phyloP scores from a whole-genome alignment of 2,329 filamentous ascomycete species.

The Torrubiellomyces zombiae region DNA sequence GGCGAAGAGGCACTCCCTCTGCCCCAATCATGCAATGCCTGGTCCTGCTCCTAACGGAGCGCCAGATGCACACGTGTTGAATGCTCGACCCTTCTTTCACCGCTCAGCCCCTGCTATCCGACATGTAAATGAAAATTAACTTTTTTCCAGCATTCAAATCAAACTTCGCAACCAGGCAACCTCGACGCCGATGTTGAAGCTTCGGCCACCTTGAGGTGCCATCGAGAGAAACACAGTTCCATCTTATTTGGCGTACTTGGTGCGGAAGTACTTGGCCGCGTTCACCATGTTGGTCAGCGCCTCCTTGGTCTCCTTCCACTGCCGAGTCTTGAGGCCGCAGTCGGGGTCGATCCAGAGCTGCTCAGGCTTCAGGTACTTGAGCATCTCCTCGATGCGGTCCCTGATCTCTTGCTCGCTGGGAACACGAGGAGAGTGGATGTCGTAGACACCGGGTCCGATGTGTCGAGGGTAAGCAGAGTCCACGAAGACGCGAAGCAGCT shows the following conservation, averaged over 20 bases:
- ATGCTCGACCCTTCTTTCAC: slow-evolving; percentile 13
- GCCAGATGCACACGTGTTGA: slow-evolving; percentile 23
- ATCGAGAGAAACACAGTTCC: slow-evolving; percentile 12
- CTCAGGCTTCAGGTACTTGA: slow-evolving; percentile 88
- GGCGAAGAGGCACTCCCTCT: too few species aligned
- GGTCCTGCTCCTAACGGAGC: slow-evolving; percentile 16
- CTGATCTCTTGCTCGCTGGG: slow-evolving; percentile 97
- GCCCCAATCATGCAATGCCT: too few species aligned
- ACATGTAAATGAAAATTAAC: too few species aligned
- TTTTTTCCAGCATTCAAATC: slow-evolving; percentile 20
- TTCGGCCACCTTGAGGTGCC: slow-evolving; percentile 26
- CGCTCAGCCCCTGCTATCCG: slow-evolving; percentile 14
- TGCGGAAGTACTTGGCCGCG: slow-evolving; percentile 90
- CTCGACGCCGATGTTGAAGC: slow-evolving; percentile 44
- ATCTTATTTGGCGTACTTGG: slow-evolving; percentile 64
- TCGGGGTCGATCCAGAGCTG: slow-evolving; percentile 99
- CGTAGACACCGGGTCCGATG: slow-evolving; percentile 98
- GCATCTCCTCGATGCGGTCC: slow-evolving; percentile 95
- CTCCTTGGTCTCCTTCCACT: slow-evolving; percentile 98
- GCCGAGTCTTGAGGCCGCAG: slow-evolving; percentile 96
- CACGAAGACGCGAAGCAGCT: slow-evolving; percentile 96
- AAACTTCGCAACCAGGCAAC: slow-evolving; percentile 17
- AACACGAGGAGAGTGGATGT: slow-evolving; percentile 98
- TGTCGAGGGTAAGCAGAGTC: slow-evolving; percentile 94
- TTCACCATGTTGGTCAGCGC: slow-evolving; percentile 94